Evolutionary conservation across 2,329 filamentous ascomycete species (phyloP), one percentile per base, ranked within the genome.

Genomic region (Aureobasidium sp.): DNA sequence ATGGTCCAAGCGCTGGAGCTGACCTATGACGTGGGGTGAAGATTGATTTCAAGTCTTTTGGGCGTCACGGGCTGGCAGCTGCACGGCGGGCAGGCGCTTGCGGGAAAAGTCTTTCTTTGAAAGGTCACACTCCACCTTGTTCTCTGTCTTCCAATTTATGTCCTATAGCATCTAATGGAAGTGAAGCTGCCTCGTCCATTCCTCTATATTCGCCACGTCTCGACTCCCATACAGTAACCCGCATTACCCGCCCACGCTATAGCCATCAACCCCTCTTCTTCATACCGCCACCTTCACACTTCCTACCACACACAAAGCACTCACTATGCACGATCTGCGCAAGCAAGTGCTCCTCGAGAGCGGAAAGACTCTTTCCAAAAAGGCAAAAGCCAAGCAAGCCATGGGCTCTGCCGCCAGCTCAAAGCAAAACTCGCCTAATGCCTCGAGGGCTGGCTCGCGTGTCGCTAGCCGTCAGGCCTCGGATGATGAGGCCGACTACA

Each of bases 281-380:
- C 30, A 39, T 44, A 57, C 50, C 30, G 42, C 39, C 60, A 32
- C 29, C 25, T 32, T 8, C 16, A 42, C 41, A 25, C 36, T n/a
- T 27, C n/a, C 41, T 25, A 32, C 59, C n/a, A 30, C 45, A 30
- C 34, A 41, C 42, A 44, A 49, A 16, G 32, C 27, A 30, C 54
- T 8, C 67, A 64, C 32, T 37, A 69, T 70, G 67, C 79, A 69
- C 64, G 71, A 75, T 63, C 74, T 80, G 52, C 74, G 86, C 67
- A 86, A 88, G 70, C 86, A 88, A 73, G 86, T 84, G 55, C 83
- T 90, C 64, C 82, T 90, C 63, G 86, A 87, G 75, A 86, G 84
- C 76, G 83, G 83, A 71, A 91, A 91, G 77, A 91, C 87, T 16
- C 75, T 84, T 37, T 90, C 88, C 50, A 82, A 81, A 68, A 90